These are phyloP conservation scores for Metarhizium robertsii DNA, from an alignment of 2,329 filamentous ascomycete genomes.

Conservation along the genomic window DNA sequence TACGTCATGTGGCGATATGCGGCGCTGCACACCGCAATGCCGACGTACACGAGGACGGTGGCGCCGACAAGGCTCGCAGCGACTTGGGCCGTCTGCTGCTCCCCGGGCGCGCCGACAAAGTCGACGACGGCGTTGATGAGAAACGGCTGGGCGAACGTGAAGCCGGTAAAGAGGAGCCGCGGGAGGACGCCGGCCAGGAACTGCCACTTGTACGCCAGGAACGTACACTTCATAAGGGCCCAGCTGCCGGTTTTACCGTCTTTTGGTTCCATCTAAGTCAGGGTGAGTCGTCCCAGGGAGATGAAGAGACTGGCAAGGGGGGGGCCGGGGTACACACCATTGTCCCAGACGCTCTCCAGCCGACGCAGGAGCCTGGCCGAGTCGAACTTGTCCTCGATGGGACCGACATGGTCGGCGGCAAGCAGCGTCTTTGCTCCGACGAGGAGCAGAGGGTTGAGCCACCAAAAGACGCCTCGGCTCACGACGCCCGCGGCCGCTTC, in stretches of 20 bases:
- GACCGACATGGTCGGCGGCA: constrained; percentile 14
- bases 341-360: constrained; percentile 15
- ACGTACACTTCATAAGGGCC: constrained; percentile 17
- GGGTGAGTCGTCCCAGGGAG: too few relatives aligned
- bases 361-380: constrained; percentile 11
- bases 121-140: constrained; percentile 23
- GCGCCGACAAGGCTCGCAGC: constrained; percentile 32
- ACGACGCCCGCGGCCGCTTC: constrained; percentile 25
- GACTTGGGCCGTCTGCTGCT: constrained; percentile 14
- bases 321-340: constrained; percentile 4
- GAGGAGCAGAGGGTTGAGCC: constrained; percentile 23
- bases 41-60: constrained; percentile 29
- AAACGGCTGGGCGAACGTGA: constrained; percentile 33
- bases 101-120: constrained; percentile 18
- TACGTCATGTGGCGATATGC: constrained; percentile 25
- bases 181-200: constrained; percentile 24
- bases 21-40: constrained; percentile 26
- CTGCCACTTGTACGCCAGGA: constrained; percentile 19
- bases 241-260: constrained; percentile 11
- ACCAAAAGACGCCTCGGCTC: constrained; percentile 26
- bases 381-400: constrained; percentile 19
- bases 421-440: constrained; percentile 16
- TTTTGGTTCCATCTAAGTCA: constrained; percentile 7
- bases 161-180: constrained; percentile 27
- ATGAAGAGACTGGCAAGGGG: too few relatives aligned